Evolutionary conservation across 164 flowering plant genomes (phyloP), one percentile per base, ranked within the genome.

Genomic region (Tetracentron sinense): DNA sequence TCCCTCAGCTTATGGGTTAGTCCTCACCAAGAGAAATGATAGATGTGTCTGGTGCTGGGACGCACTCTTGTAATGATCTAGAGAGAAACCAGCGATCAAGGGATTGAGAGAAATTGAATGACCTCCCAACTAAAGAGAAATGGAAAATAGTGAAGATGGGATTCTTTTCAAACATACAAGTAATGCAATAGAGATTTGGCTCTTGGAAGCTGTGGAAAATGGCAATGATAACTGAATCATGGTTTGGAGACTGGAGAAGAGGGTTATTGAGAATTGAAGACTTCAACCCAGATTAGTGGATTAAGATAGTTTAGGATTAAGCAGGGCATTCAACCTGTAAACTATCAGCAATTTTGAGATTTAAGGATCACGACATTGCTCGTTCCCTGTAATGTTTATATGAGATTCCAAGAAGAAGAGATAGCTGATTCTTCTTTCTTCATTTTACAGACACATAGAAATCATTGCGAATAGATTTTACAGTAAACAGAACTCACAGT

Each of bases 1-100:
- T 89, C 63, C 94, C 86, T 74, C 77, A 64, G 49, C 87, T 89
- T 25, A 84, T 87, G 93, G 97, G 96, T 15, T 89, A 92, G 72
- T 67, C 83, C 23, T 85, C 96, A 14, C 81, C 86, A 10, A 71
- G 83, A 5, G 70, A 68, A 62, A 61, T 88, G 54, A 42, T 87
- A 25, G 7, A 53, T 30, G 70, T 69, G 22, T 42, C 29, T 53
- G 54, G 19, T 58, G 27, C 27, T 59, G 65, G 14, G 38, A 23
- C 38, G 3, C n/a, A 54, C 0, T 16, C 26, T 26, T 29, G n/a
- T 42, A 23, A 30, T 17, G 27, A 61, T 46, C 8, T 22, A 54
- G 67, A 55, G n/a, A 26, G 6, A 53, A 53, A 26, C 1, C 19
- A 16, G 27, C 17, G 19, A 27, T 5, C n/a, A 26, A 7, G 56